These are phyloP conservation scores for Coniella vitis DNA, from an alignment of 2,329 filamentous ascomycete genomes.

Conservation along the genomic window DNA sequence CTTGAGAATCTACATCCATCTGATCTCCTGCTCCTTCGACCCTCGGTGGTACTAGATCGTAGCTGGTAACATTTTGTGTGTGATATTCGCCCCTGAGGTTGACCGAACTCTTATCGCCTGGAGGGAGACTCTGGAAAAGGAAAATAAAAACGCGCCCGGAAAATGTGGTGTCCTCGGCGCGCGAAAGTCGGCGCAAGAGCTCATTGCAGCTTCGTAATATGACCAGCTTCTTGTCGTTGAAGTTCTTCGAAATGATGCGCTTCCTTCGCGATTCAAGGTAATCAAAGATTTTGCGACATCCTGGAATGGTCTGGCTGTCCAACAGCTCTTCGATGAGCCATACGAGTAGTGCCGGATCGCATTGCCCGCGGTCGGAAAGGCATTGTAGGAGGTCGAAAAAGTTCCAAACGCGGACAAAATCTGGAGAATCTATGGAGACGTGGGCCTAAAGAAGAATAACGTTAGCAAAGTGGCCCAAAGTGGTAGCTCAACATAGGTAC, in stretches of 20 bases:
- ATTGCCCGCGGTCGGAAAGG: constrained; percentile 73
- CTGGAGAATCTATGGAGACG: constrained; percentile 67
- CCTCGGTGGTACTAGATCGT: constrained; percentile 50
- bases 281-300: constrained; percentile 86
- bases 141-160: constrained; percentile 98
- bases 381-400: constrained; percentile 86
- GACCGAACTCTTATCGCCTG: constrained; percentile 94
- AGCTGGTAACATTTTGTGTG: constrained; percentile 86
- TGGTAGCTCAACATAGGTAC: constrained; percentile 24
- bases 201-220: constrained; percentile 96
- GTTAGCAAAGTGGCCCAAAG: constrained; percentile 25
- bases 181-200: constrained; percentile 83
- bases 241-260: constrained; percentile 72
- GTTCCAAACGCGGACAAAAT: constrained; percentile 85
- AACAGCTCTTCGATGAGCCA: constrained; percentile 91
- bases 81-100: constrained; percentile 96
- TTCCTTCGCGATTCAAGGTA: constrained; percentile 92
- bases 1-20: constrained; percentile 61
- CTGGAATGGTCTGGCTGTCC: constrained; percentile 90
- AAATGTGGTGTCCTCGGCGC: constrained; percentile 94
- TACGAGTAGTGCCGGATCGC: constrained; percentile 74
- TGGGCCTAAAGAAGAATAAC: constrained; percentile 47
- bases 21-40: constrained; percentile 34
- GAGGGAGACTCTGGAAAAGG: constrained; percentile 93
- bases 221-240: constrained; percentile 76